These are phyloP conservation scores for Tolypocladium album DNA, from an alignment of 2,329 filamentous ascomycete species.

Conservation along the genomic window DNA sequence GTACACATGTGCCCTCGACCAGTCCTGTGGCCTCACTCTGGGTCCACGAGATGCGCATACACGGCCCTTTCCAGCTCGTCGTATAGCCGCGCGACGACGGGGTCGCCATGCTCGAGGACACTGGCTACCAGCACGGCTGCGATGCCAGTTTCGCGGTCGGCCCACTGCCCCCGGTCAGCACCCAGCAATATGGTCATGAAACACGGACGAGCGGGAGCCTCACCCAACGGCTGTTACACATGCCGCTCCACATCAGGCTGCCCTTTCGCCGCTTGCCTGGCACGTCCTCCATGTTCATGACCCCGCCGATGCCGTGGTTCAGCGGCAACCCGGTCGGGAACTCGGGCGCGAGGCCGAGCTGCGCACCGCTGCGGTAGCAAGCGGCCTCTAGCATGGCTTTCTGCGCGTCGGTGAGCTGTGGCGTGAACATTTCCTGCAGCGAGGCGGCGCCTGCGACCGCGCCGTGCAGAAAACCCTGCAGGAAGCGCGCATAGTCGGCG, in stretches of 20 bases:
- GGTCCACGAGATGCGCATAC: constrained; percentile 14
- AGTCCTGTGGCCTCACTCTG: neutral
- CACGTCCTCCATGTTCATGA: constrained; percentile 27
- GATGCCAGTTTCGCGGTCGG: constrained; percentile 26
- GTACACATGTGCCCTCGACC: neutral
- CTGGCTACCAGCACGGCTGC: constrained; percentile 27
- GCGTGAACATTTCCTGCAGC: constrained; percentile 24
- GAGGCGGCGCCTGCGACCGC: constrained; percentile 19
- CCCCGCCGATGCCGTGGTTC: constrained; percentile 26
- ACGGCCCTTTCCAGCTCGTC: constrained; percentile 28
- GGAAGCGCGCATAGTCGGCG: constrained; percentile 25
- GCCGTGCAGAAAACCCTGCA: constrained; percentile 20
- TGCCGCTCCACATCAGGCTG: constrained; percentile 33
- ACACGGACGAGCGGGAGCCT: constrained; percentile 5
- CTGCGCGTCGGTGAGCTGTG: constrained; percentile 26
- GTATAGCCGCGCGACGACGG: constrained; percentile 21
- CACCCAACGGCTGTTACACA: constrained; percentile 30
- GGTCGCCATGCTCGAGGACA: constrained; percentile 26
- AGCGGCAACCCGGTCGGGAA: constrained; percentile 20
- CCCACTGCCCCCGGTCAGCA: constrained; percentile 16
- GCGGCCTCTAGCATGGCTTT: constrained; percentile 7
- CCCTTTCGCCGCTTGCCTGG: constrained; percentile 28
- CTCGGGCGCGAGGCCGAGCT: constrained; percentile 21
- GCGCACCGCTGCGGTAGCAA: constrained; percentile 7
- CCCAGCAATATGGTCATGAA: neutral